Conservation (phyloP, 768 basidiomycete genomes). For the Symmetrospora coprosmae region DNA sequence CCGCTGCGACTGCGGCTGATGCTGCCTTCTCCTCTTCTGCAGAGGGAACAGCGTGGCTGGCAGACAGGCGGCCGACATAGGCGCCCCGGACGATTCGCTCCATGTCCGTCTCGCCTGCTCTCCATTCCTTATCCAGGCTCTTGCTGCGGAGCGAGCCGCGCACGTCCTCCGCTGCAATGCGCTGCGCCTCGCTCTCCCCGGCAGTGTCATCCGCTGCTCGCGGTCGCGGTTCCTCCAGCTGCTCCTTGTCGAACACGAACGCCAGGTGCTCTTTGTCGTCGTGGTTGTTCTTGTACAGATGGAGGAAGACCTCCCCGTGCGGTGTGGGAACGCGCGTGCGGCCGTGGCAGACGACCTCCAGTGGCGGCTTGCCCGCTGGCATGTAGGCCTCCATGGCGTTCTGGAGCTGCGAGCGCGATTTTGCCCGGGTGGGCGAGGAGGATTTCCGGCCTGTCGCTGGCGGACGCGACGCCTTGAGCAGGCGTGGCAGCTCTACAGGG, state of each 20-base stretch:
- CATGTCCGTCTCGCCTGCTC: conserved; percentile 70
- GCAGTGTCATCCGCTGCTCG: not conserved
- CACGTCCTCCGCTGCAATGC: conserved; percentile 33
- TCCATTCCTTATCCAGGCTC: conserved; percentile 72
- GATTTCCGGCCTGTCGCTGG: not conserved
- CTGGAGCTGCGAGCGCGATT: not conserved
- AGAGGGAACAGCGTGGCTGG: conserved; percentile 34
- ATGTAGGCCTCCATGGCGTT: not conserved
- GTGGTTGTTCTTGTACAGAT: conserved; percentile 82
- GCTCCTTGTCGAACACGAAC: conserved; percentile 80
- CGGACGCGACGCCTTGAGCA: conserved; percentile 2
- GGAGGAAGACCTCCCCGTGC: conserved; percentile 80
- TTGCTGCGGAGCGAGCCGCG: conserved; percentile 55
- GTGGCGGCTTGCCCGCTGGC: conserved; percentile 33
- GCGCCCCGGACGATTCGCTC: conserved; percentile 88
- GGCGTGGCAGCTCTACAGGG: conserved; percentile 6
- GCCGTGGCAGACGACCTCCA: conserved; percentile 85
- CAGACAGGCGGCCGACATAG: conserved; percentile 69
- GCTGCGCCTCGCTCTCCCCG: not conserved
- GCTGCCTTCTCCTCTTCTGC: not conserved
- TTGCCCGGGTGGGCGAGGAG: not conserved
- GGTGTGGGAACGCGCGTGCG: conserved; percentile 94
- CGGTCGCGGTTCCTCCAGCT: conserved; percentile 41
- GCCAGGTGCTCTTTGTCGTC: conserved; percentile 93
- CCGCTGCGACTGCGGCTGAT: not conserved